phyloP scores from a whole-genome alignment of 2,329 filamentous ascomycete species.

The Podosphaera fusca region DNA sequence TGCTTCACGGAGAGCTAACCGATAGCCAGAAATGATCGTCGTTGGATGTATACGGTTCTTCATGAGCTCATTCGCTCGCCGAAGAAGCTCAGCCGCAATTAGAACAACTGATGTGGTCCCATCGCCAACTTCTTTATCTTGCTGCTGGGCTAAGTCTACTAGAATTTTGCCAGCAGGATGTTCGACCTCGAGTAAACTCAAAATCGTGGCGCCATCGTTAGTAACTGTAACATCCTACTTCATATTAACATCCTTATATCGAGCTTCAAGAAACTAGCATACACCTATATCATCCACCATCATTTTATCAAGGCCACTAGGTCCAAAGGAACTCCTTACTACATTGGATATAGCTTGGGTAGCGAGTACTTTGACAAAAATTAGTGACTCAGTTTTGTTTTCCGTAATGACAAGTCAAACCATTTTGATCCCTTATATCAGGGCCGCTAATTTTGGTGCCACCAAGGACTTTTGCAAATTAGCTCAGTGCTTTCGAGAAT shows the following conservation, averaged over 20 bases:
- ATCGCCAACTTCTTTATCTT: constrained; percentile 97
- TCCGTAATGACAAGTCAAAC: constrained; percentile 22
- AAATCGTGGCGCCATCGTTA: constrained; percentile 93
- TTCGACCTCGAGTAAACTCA: constrained; percentile 86
- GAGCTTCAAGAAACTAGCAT: constrained; percentile 18
- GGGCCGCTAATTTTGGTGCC: constrained; percentile 92
- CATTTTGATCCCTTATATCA: constrained; percentile 94
- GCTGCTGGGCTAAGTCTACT: constrained; percentile 90
- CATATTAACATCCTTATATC: constrained; percentile 7
- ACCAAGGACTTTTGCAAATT: constrained; percentile 44
- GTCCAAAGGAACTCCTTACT: constrained; percentile 95
- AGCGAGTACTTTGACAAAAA: constrained; percentile 43
- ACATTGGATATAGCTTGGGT: constrained; percentile 97
- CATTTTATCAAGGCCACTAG: constrained; percentile 97
- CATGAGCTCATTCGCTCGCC: constrained; percentile 91
- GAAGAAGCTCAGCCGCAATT: constrained; percentile 84
- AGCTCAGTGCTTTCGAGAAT: constrained; percentile 5
- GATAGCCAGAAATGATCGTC: constrained; percentile 96
- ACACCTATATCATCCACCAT: constrained; percentile 99
- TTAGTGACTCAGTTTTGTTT: constrained; percentile 4
- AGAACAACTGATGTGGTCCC: constrained; percentile 95
- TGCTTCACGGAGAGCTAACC: constrained; percentile 81
- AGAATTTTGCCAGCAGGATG: constrained; percentile 96
- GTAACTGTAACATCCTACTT: constrained; percentile 84
- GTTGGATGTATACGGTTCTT: constrained; percentile 99